These are phyloP conservation scores for Colletotrichum liaoningense DNA, from an alignment of 2,329 filamentous ascomycete genomes.

Conservation along the genomic window DNA sequence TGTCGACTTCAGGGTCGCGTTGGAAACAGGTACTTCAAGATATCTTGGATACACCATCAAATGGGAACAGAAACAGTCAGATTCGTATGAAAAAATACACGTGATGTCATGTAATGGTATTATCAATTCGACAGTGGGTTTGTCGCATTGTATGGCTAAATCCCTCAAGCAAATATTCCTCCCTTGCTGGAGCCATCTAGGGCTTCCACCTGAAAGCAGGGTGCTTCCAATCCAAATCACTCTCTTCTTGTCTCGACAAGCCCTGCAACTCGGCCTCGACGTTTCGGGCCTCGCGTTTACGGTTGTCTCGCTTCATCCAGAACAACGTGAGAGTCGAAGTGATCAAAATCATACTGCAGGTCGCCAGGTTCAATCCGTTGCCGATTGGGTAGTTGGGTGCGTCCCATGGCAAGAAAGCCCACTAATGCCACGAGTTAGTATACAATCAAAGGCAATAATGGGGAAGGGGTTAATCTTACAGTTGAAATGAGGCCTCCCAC, in stretches of 20 bases:
- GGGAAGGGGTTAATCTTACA: not conserved
- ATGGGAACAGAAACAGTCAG: too few species aligned
- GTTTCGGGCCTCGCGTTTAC: slow-evolving; percentile 41
- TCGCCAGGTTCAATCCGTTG: slow-evolving; percentile 77
- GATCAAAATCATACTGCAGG: slow-evolving; percentile 66
- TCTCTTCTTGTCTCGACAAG: slow-evolving; percentile 62
- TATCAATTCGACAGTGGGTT: too few species aligned
- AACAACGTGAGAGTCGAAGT: slow-evolving; percentile 58
- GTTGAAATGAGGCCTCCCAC: slow-evolving; percentile 55
- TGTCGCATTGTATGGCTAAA: not conserved
- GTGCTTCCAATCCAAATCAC: slow-evolving; percentile 75
- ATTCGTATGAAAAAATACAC: too few species aligned
- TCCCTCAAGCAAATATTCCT: not conserved
- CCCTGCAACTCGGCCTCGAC: slow-evolving; percentile 61
- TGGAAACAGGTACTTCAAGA: too few species aligned
- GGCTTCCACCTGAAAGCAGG: slow-evolving; percentile 70
- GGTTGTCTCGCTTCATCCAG: slow-evolving; percentile 74
- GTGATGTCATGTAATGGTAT: too few species aligned
- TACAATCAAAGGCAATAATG: not conserved
- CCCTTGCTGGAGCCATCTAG: slow-evolving; percentile 20
- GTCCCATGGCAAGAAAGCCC: slow-evolving; percentile 73
- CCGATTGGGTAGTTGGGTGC: slow-evolving; percentile 75
- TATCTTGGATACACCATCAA: too few species aligned
- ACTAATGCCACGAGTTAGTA: slow-evolving; percentile 42
- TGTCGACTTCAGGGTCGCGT: too few species aligned